Conservation (phyloP, 306 rosid species). For the Sphenostylis stenocarpa region DNA sequence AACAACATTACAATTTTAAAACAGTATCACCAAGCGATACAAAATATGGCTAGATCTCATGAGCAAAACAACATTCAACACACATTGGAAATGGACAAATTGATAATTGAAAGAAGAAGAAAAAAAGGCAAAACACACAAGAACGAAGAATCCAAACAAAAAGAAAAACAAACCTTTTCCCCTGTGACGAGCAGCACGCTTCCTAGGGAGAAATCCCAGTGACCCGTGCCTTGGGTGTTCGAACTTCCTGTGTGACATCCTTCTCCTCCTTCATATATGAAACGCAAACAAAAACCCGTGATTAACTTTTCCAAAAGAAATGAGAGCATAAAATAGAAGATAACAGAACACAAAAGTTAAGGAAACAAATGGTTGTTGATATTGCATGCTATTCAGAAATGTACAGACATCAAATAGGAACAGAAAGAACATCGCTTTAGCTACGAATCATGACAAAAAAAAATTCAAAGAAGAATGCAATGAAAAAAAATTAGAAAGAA, state of each 20-base stretch:
- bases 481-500: not conserved
- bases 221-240: slow-evolving; percentile 93
- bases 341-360: not conserved
- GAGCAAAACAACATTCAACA: not conserved
- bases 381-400: not conserved
- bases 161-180: slow-evolving; percentile 58
- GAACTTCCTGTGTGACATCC: slow-evolving; percentile 90
- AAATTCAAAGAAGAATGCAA: not conserved
- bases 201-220: slow-evolving; percentile 86
- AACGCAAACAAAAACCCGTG: not conserved
- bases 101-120: not conserved
- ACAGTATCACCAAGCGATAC: not conserved
- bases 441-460: too few relatives aligned
- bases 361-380: not conserved
- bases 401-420: not conserved
- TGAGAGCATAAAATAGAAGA: not conserved
- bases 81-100: too few relatives aligned
- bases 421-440: not conserved
- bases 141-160: too few relatives aligned
- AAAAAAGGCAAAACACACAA: not conserved
- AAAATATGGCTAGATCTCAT: not conserved
- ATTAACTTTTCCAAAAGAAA: not conserved
- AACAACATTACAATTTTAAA: not conserved
- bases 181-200: slow-evolving; percentile 78
- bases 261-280: slow-evolving; percentile 30